Conservation (phyloP, 1,139 yeast species). For the Debaryomyces singareniensis region DNA sequence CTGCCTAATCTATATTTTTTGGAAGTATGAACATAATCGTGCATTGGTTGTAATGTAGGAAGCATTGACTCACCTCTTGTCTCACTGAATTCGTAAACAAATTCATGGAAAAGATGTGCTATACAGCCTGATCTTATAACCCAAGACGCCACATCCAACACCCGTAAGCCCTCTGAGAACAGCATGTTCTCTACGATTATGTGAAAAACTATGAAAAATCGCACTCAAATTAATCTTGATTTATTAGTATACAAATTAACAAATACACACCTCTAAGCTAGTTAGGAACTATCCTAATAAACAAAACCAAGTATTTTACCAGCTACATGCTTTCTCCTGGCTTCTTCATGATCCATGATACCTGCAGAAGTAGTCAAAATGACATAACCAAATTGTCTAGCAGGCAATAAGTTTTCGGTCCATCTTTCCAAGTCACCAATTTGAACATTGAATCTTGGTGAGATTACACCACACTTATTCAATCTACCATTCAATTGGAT, state of each 20-base stretch:
- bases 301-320: slow-evolving; percentile 95
- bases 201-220: neutral
- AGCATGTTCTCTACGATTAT: neutral
- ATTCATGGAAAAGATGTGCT: slow-evolving; percentile 60
- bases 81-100: slow-evolving; percentile 69
- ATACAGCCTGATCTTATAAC: slow-evolving; percentile 60
- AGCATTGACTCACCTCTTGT: slow-evolving; percentile 94
- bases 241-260: neutral
- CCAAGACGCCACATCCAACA: slow-evolving; percentile 27
- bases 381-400: slow-evolving; percentile 95
- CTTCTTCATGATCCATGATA: slow-evolving; percentile 99
- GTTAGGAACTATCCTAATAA: slow-evolving; percentile 52
- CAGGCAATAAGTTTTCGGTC: slow-evolving; percentile 93
- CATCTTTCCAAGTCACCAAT: slow-evolving; percentile 89
- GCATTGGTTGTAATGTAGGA: slow-evolving; percentile 71
- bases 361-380: slow-evolving; percentile 97
- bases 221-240: neutral
- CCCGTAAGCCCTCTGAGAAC: neutral
- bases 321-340: slow-evolving; percentile 98
- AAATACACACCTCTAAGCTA: neutral
- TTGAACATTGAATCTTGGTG: slow-evolving; percentile 94
- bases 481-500: slow-evolving; percentile 93
- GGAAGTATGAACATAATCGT: slow-evolving; percentile 77
- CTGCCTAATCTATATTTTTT: slow-evolving; percentile 57
- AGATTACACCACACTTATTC: slow-evolving; percentile 95